Evolutionary conservation across 2,329 filamentous ascomycete species (phyloP).

Genomic region (Calonectria pteridis): DNA sequence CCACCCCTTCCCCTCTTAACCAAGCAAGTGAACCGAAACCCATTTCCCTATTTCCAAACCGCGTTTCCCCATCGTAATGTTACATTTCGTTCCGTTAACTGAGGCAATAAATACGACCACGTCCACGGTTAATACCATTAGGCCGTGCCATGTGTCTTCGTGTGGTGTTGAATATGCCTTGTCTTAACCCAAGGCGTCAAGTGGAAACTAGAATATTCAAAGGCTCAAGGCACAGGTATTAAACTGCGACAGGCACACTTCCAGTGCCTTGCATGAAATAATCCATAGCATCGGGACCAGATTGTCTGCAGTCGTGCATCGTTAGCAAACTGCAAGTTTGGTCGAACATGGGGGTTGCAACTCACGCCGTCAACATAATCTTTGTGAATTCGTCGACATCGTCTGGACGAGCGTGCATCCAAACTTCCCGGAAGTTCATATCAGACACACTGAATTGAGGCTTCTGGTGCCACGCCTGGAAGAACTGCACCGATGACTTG

Average conservation of each 20-base stretch:
- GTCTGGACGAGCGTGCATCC: constrained; percentile 51
- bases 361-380: constrained; percentile 54
- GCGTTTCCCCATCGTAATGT: not conserved
- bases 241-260: constrained; percentile 19
- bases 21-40: not conserved
- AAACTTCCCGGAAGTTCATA: constrained; percentile 52
- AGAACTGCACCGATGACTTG: constrained; percentile 55
- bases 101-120: not conserved
- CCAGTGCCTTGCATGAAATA: constrained; percentile 51
- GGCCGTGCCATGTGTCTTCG: not conserved
- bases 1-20: not conserved
- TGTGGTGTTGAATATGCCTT: too few species aligned
- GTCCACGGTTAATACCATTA: not conserved
- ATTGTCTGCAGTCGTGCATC: constrained; percentile 44
- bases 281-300: constrained; percentile 51
- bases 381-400: constrained; percentile 57
- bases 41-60: not conserved
- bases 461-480: constrained; percentile 58
- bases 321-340: not conserved
- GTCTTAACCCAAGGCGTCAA: too few species aligned
- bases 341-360: constrained; percentile 5
- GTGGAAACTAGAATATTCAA: too few species aligned
- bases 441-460: constrained; percentile 52
- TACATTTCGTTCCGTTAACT: not conserved
- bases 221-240: not conserved